Evolutionary conservation across 371 early-diverging fungal genomes (phyloP), one percentile per base, ranked within the genome.

Genomic region (Syncephalastrum monosporum): DNA sequence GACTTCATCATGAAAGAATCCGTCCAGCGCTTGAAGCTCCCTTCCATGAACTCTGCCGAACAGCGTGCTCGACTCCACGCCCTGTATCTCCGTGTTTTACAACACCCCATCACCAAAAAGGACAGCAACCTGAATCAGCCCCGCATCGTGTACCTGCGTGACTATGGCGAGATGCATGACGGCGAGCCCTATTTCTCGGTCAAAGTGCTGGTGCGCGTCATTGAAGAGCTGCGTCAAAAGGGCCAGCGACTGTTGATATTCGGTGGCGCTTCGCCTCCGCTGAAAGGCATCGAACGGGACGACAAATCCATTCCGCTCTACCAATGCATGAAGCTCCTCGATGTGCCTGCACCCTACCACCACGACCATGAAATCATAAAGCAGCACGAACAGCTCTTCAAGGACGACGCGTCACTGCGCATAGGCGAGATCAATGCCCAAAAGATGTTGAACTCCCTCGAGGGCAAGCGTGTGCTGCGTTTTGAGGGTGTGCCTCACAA

Each of bases 361-460:
- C 47, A 49, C n/a, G 44, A 61, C 17, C 27, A 5, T 13, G 14
- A 10, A 6, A 19, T 43, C 3, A n/a, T 53, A 8, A 16, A 54
- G 19, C 47, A 59, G 4, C 72, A 72, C 69, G 50, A 65, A 8
- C 3, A 41, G 2, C 42, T 61, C 7, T 48, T 81, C 59, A 63
- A 63, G 17, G 29, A 25, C 6, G 83, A 83, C 56, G 60, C 65
- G 42, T 60, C 72, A 12, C 53, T 49, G 15, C 60, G 75, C 23
- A 67, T 74, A 5, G 62, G 53, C n/a, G 77, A 81, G 53, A 67
- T 79, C 33, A 83, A 83, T 47, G 68, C 72, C 12, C 68, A 77
- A 5, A 76, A 74, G 13, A n/a, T 81, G 33, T 15, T 64, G 13
- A 63, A 67, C 0, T 67, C 74, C 8, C 59, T 58, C 38, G 38